Percentiles rank a stretch among this genome's conserved stretches.
Evolutionary conservation across 23 red algal genomes (phyloP).

Genomic region (Gracilaria domingensis): DNA sequence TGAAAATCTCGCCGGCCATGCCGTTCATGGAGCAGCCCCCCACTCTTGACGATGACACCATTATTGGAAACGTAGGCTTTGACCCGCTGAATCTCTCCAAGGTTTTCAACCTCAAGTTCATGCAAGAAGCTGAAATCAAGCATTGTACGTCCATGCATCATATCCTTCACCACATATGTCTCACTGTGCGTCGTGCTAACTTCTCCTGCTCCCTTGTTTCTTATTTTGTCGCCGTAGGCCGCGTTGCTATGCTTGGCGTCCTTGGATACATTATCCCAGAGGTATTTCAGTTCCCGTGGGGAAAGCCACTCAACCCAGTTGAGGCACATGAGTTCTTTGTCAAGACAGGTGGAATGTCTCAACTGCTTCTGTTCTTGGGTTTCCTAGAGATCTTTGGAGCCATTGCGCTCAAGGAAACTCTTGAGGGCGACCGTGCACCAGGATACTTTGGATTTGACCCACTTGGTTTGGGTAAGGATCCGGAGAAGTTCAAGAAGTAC

Average conservation of each 20-base stretch:
- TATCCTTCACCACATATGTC: too few species aligned
- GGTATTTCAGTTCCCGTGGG: constrained; percentile 70
- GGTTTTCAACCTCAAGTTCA: constrained; percentile 83
- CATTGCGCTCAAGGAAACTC: constrained; percentile 74
- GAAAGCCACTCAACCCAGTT: constrained; percentile 44
- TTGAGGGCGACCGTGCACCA: constrained; percentile 71
- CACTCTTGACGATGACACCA: constrained; percentile 69
- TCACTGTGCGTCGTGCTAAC: neutral
- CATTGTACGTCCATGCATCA: constrained; percentile 53
- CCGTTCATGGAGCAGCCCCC: constrained; percentile 89
- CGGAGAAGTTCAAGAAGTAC: constrained; percentile 69
- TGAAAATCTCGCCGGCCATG: constrained; percentile 78
- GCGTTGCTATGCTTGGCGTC: constrained; percentile 87
- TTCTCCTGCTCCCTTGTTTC: neutral
- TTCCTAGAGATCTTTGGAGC: constrained; percentile 88
- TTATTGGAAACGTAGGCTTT: constrained; percentile 87
- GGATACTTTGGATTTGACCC: constrained; percentile 90
- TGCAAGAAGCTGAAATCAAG: constrained; percentile 97
- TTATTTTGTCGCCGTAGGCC: constrained; percentile 7
- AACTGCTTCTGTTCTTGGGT: constrained; percentile 79
- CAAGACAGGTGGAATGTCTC: constrained; percentile 84
- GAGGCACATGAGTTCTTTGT: constrained; percentile 88
- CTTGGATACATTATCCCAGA: constrained; percentile 85
- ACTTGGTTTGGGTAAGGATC: constrained; percentile 85
- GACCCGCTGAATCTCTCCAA: constrained; percentile 91